Conservation (phyloP, 1,139 yeast species). For the Hansenula lynferdii region DNA sequence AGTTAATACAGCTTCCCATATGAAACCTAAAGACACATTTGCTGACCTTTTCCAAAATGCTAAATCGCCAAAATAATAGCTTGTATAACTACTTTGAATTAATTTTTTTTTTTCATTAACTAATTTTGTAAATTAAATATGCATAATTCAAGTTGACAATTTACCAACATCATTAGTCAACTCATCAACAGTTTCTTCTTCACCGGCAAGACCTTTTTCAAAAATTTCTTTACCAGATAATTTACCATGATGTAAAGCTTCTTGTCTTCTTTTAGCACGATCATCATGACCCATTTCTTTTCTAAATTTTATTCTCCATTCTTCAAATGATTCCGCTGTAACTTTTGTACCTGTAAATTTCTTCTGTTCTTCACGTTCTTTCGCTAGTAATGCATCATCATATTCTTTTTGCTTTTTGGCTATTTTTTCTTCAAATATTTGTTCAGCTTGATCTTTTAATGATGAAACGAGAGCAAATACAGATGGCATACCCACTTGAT, state of each 20-base stretch:
- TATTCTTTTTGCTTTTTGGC: conserved; percentile 50
- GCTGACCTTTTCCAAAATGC: conserved; percentile 19
- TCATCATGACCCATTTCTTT: conserved; percentile 49
- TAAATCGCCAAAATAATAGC: not conserved
- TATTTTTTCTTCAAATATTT: conserved; percentile 52
- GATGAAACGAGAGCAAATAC: conserved; percentile 73
- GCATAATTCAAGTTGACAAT: conserved; percentile 1
- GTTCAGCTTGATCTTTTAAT: conserved; percentile 78
- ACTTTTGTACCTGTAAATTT: conserved; percentile 73
- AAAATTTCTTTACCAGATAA: conserved; percentile 86
- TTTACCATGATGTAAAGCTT: conserved; percentile 64
- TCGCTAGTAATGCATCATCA: conserved; percentile 51
- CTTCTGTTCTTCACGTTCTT: conserved; percentile 71
- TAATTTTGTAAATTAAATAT: not conserved
- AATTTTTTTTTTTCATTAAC: too few relatives aligned
- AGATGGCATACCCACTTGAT: conserved; percentile 83
- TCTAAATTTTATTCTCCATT: conserved; percentile 69
- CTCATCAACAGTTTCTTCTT: conserved; percentile 44
- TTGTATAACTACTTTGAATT: too few relatives aligned
- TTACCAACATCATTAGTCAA: conserved; percentile 11
- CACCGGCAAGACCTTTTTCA: conserved; percentile 79
- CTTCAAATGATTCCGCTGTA: conserved; percentile 61
- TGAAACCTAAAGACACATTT: conserved; percentile 21
- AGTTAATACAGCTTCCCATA: not conserved
- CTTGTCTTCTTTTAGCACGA: conserved; percentile 47